Evolutionary conservation across 164 flowering plant species (phyloP).

Genomic region (Paratinospora sagittata): DNA sequence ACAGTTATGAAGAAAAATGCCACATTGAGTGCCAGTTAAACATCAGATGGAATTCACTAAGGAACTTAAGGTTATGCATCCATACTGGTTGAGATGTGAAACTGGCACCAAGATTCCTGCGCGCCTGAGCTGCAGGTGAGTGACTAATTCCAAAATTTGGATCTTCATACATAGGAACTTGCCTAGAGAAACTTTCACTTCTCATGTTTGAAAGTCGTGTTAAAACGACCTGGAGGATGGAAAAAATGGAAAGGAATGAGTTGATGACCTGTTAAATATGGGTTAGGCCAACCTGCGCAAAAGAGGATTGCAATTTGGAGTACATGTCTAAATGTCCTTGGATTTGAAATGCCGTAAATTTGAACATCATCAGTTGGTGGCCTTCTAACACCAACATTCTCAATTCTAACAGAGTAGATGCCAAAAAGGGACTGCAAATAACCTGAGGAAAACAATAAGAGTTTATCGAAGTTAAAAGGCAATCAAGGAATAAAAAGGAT

Average conservation of each 20-base stretch:
- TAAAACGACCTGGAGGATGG: slow-evolving; percentile 57
- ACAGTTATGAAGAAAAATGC: neutral
- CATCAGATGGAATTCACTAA: neutral
- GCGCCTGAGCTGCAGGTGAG: too few relatives aligned
- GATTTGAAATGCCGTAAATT: slow-evolving; percentile 65
- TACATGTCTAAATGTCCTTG: slow-evolving; percentile 71
- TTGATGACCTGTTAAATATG: neutral
- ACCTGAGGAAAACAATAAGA: slow-evolving; percentile 33
- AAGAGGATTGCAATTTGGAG: neutral
- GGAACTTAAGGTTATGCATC: neutral
- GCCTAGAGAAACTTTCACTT: slow-evolving; percentile 38
- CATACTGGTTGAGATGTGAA: neutral
- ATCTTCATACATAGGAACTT: slow-evolving; percentile 36
- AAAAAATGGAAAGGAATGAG: slow-evolving; percentile 2
- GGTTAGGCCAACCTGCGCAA: neutral
- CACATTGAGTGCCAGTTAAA: neutral
- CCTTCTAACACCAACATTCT: slow-evolving; percentile 72
- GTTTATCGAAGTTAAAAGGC: neutral
- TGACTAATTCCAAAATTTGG: too few relatives aligned
- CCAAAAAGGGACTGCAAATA: slow-evolving; percentile 80
- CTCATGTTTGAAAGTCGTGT: slow-evolving; percentile 54
- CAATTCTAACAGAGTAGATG: slow-evolving; percentile 73
- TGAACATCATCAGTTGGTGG: slow-evolving; percentile 79
- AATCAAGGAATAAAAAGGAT: neutral
- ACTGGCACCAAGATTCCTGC: neutral